Base-by-base conservation (phyloP, 371 early-diverging fungal species). In the Rhizopus arrhizus region DNA sequence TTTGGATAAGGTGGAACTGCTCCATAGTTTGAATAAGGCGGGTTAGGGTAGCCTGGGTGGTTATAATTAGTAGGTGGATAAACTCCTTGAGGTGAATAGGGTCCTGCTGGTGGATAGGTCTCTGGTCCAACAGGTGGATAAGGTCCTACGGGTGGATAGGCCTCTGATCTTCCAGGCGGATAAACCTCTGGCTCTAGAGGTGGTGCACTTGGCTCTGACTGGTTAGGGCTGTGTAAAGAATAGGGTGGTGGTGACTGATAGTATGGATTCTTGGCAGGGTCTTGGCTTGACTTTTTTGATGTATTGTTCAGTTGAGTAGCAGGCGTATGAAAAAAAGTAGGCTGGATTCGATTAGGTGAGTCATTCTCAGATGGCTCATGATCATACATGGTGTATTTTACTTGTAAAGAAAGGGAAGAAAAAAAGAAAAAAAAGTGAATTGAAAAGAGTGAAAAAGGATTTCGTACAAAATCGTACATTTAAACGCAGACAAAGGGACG, bases 11-110 rank as follows among this genome's bases (percentile, higher is more conserved):
- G 53, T 36, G 53, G 41, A 28, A 35, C 28, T 3, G 53, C 15
- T 34, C 53, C 53, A 29, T 53, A 53, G 38, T 15, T 29, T 2
- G 48, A 40, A 59, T 52, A 59, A 59, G 33, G 33, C 12, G n/a
- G 22, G 38, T 12, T 13, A 4, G 38, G 16, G 6, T 11, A 16
- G 7, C 5, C 11, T 38, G 6, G 40, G 13, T 38, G 8, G 40
- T 38, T 48, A 48, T 48, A 48, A 29, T 15, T 15, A 28, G 28
- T 5, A 48, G 48, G 48, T 48, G 48, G 48, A 12, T 48, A 48
- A 5, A 29, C 13, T 1, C 22, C 40, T 38, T 38, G 40, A 38
- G 40, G 40, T 22, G 22, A 22, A 22, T 22, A 22, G 2, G 22
- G 22, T 22, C 22, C 22, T 22, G 22, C 22, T 22, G 22, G 22